Percentiles rank a stretch among this genome's conserved stretches.
Evolutionary conservation across 495 filamentous ascomycete species (phyloP).

Genomic region (Hypoxylon fuscum): DNA sequence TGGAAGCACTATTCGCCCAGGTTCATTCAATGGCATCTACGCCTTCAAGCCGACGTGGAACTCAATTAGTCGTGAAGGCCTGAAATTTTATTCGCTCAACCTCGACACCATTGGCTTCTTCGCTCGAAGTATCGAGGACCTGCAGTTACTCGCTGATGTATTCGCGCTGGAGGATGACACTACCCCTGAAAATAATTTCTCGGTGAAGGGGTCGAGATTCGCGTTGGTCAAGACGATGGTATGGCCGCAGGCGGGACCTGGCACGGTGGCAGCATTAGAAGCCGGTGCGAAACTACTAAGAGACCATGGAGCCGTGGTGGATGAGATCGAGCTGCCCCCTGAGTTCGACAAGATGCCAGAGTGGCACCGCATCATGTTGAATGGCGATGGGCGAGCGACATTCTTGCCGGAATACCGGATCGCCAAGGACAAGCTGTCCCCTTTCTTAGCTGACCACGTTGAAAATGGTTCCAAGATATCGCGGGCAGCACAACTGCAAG

Average conservation of each 20-base stretch:
- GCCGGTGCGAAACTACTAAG: conserved; percentile 51
- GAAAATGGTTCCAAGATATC: conserved; percentile 51
- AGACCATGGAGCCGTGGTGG: conserved; percentile 53
- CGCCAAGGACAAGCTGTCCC: conserved; percentile 51
- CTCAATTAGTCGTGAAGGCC: conserved; percentile 62
- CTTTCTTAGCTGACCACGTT: conserved; percentile 51
- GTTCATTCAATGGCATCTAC: conserved; percentile 63
- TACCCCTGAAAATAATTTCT: conserved; percentile 38
- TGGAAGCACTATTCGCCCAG: conserved; percentile 61
- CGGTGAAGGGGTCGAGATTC: conserved; percentile 54
- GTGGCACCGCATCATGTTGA: conserved; percentile 53
- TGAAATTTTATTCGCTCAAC: conserved; percentile 55
- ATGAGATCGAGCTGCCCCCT: conserved; percentile 56
- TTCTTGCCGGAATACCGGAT: conserved; percentile 58
- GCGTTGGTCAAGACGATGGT: conserved; percentile 57
- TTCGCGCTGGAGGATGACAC: conserved; percentile 60
- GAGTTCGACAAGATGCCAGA: conserved; percentile 54
- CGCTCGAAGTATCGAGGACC: conserved; percentile 58
- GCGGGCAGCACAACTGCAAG: conserved; percentile 51
- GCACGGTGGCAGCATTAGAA: conserved; percentile 54
- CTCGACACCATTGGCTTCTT: conserved; percentile 65
- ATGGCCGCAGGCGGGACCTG: conserved; percentile 59
- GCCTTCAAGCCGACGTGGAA: conserved; percentile 67
- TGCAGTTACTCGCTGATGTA: conserved; percentile 58
- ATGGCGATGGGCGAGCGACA: conserved; percentile 51